Conservation (phyloP, 2,329 filamentous ascomycete genomes). For the Fusarium sp. region DNA sequence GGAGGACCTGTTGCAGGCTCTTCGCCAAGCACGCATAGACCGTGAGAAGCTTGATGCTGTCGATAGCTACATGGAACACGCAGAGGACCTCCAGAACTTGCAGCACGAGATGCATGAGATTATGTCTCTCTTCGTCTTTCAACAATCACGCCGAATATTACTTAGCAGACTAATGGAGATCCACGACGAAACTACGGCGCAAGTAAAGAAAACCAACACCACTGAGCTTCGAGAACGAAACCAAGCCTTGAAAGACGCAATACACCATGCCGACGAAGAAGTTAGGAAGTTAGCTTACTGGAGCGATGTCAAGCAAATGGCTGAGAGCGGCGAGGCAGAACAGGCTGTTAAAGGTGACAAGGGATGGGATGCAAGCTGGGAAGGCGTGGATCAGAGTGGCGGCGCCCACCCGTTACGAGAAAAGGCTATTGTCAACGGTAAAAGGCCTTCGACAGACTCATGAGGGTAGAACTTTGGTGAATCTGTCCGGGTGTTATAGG, state of each 20-base stretch:
- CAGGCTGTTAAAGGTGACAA: slow-evolving; percentile 55
- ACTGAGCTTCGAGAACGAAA: slow-evolving; percentile 58
- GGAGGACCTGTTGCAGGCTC: slow-evolving; percentile 72
- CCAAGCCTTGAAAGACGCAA: slow-evolving; percentile 77
- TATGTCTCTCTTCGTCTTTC: slow-evolving; percentile 89
- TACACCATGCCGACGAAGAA: slow-evolving; percentile 81
- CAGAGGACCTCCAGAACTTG: slow-evolving; percentile 80
- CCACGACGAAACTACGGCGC: slow-evolving; percentile 55
- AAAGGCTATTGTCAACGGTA: slow-evolving; percentile 38
- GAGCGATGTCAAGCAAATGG: slow-evolving; percentile 82
- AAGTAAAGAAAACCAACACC: slow-evolving; percentile 54
- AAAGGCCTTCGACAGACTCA: slow-evolving; percentile 16
- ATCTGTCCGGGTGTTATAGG: not conserved
- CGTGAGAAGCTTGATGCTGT: slow-evolving; percentile 90
- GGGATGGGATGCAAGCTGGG: slow-evolving; percentile 56
- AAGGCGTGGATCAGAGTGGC: slow-evolving; percentile 66
- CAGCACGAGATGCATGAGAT: slow-evolving; percentile 83
- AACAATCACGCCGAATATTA: slow-evolving; percentile 83
- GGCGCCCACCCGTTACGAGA: slow-evolving; percentile 52
- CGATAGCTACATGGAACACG: slow-evolving; percentile 82
- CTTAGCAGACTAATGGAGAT: slow-evolving; percentile 75
- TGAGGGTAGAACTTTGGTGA: slow-evolving; percentile 1
- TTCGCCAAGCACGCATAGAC: slow-evolving; percentile 81
- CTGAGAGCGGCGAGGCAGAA: slow-evolving; percentile 61
- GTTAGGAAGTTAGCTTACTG: slow-evolving; percentile 86